Conservation (phyloP, 768 basidiomycete species). For the Lyophyllum atratum region DNA sequence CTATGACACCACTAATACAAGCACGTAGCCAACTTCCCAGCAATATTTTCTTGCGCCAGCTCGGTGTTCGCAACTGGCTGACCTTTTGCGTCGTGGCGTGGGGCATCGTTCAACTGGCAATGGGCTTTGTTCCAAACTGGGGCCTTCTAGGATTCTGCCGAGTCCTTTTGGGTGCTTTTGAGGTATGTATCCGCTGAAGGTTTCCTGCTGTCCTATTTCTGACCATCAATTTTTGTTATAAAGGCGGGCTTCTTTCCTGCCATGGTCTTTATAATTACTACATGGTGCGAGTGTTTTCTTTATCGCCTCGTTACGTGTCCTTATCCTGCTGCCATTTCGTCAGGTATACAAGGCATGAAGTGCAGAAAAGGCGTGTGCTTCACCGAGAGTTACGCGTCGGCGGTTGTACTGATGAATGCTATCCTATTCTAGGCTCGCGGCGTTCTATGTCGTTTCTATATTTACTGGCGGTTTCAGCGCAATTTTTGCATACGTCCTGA, state of each 20-base stretch:
- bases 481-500: conserved; percentile 46
- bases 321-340: background rate
- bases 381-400: background rate
- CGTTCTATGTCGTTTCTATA: conserved; percentile 46
- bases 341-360: conserved; percentile 55
- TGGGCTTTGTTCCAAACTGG: conserved; percentile 51
- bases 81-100: conserved; percentile 44
- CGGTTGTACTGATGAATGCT: too few species aligned
- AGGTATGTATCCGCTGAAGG: conserved; percentile 27
- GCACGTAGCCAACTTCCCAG: conserved; percentile 42
- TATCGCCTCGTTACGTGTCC: background rate
- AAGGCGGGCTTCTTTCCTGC: conserved; percentile 55
- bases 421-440: conserved; percentile 46
- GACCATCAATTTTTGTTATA: background rate
- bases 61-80: conserved; percentile 44
- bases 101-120: conserved; percentile 45
- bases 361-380: conserved; percentile 44
- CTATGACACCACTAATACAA: background rate
- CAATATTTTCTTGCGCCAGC: conserved; percentile 41
- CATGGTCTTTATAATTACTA: conserved; percentile 49
- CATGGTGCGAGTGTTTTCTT: conserved; percentile 35
- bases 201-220: background rate
- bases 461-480: conserved; percentile 49
- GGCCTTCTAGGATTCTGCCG: conserved; percentile 39
- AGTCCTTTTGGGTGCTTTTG: conserved; percentile 42